Evolutionary conservation across 208 protist genomes (phyloP).

Genomic region (Novymonas esmeraldas): DNA sequence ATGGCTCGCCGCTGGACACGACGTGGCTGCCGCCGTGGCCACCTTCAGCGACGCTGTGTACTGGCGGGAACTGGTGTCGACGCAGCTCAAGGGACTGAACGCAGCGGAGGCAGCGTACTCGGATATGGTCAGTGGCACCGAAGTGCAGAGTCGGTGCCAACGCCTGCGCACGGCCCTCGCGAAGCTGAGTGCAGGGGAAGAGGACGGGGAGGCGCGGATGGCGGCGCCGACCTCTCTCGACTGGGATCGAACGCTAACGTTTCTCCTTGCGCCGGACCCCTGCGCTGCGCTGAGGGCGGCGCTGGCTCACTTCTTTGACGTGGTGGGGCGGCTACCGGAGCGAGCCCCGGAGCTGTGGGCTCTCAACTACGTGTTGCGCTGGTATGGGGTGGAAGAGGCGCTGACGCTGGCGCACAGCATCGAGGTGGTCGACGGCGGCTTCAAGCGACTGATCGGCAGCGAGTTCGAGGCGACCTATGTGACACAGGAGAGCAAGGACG

Average conservation of each 20-base stretch:
- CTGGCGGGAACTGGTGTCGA: not conserved
- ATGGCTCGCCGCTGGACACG: not conserved
- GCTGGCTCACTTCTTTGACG: not conserved
- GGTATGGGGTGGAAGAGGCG: constrained; percentile 23
- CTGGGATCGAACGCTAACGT: too few species aligned
- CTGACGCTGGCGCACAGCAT: constrained; percentile 7
- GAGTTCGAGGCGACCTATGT: constrained; percentile 20
- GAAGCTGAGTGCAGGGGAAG: too few species aligned
- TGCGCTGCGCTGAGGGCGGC: not conserved
- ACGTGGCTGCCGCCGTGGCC: not conserved
- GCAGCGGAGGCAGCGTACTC: not conserved
- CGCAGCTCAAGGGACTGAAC: not conserved
- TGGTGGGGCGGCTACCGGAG: not conserved
- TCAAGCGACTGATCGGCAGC: constrained; percentile 7
- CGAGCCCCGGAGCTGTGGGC: constrained; percentile 10
- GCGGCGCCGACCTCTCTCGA: not conserved
- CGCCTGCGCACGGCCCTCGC: too few species aligned
- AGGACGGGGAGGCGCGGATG: not conserved
- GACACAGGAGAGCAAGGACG: not conserved
- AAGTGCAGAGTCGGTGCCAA: too few species aligned
- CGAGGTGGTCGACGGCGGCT: constrained; percentile 26
- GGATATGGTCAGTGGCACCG: too few species aligned
- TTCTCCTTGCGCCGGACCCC: not conserved
- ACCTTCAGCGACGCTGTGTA: not conserved
- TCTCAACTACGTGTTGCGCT: constrained; percentile 12